These are phyloP conservation scores for Cymbopogon citratus DNA, from an alignment of 176 grass and related monocot species.

Conservation along the genomic window DNA sequence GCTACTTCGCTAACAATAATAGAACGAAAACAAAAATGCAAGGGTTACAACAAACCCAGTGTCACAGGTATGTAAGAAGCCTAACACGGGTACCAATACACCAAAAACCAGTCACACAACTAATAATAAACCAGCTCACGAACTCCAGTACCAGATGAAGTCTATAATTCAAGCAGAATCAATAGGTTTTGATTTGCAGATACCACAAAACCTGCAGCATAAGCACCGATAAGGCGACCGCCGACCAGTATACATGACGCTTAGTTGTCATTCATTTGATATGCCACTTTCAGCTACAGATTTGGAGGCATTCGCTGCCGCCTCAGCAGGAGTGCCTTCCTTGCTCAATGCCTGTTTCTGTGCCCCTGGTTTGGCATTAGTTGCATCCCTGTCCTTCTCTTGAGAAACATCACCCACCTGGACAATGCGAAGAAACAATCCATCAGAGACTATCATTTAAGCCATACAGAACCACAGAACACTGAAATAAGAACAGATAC, in stretches of 20 bases:
- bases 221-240: slow-evolving; percentile 1
- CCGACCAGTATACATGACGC: slow-evolving; percentile 14
- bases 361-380: slow-evolving; percentile 20
- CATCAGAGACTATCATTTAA: slow-evolving; percentile 13
- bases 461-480: neutral
- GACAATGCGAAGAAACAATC: slow-evolving; percentile 3
- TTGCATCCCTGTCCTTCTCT: slow-evolving; percentile 53
- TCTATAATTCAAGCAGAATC: slow-evolving; percentile 5
- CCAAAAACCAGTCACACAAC: slow-evolving; percentile 22
- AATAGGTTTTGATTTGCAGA: slow-evolving; percentile 12
- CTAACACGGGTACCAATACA: slow-evolving; percentile 5
- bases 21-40: neutral
- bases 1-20: slow-evolving; percentile 23
- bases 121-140: neutral
- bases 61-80: slow-evolving; percentile 13
- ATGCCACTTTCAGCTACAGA: slow-evolving; percentile 27
- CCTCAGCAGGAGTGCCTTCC: slow-evolving; percentile 32
- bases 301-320: slow-evolving; percentile 30
- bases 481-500: neutral
- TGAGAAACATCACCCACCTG: slow-evolving; percentile 43
- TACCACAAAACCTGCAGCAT: slow-evolving; percentile 7
- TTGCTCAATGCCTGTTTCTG: slow-evolving; percentile 51
- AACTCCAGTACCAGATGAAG: slow-evolving; percentile 17
- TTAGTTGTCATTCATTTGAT: slow-evolving; percentile 46
- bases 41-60: slow-evolving; percentile 26